Conservation (phyloP, 2,329 filamentous ascomycete genomes). For the Colletotrichum tabaci region DNA sequence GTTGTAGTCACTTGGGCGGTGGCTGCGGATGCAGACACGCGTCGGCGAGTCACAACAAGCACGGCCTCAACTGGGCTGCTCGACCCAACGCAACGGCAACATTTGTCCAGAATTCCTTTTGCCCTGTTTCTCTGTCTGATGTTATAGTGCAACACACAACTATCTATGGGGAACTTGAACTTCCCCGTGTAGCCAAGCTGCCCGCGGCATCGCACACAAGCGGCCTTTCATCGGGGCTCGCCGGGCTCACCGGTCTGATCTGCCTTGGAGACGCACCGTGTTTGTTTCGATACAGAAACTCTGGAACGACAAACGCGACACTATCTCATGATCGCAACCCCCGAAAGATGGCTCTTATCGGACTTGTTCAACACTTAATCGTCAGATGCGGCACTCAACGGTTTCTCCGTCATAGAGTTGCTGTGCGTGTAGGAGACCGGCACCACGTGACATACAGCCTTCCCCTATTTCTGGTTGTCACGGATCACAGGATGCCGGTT, state of each 20-base stretch:
- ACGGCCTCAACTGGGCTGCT: not conserved
- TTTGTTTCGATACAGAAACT: too few species aligned
- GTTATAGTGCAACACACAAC: accelerated
- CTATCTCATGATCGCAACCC: too few species aligned
- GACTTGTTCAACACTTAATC: too few species aligned
- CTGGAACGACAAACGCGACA: not conserved
- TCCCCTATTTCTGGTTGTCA: not conserved
- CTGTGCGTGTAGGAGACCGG: not conserved
- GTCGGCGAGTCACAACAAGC: not conserved
- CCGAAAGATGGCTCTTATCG: not conserved
- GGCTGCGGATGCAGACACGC: not conserved
- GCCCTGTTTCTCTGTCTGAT: not conserved
- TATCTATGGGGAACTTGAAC: accelerated
- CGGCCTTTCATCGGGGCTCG: too few species aligned
- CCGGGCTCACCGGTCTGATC: not conserved
- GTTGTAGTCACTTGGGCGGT: not conserved
- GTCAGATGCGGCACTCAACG: not conserved
- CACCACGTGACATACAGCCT: slow-evolving; percentile 14
- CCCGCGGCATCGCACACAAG: not conserved
- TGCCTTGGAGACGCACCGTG: not conserved
- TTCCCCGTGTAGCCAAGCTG: not conserved
- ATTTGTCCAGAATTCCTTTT: too few species aligned
- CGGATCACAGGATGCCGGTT: too few species aligned
- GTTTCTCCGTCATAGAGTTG: not conserved
- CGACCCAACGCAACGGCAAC: not conserved